Evolutionary conservation across 1,284 basidiomycete species (phyloP), one percentile per base, ranked within the genome.

Genomic region (Kwoniella shivajii): DNA sequence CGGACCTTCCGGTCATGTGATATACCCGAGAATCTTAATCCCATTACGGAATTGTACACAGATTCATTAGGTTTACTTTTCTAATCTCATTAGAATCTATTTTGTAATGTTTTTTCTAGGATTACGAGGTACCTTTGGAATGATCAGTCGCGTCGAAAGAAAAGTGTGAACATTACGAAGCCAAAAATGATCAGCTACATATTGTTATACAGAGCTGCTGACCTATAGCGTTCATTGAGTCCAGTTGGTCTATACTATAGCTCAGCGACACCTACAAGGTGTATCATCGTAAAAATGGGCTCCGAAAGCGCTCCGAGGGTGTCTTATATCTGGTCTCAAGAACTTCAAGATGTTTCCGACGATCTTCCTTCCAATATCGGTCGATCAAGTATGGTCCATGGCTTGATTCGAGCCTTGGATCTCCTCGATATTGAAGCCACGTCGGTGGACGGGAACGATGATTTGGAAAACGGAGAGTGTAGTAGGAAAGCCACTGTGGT

Each of bases 321-420:
- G 6, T 27, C 47, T 4, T 78, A 77, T 49, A 58, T 78, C 33
- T 73, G 73, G 68, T 74, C 71, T 0, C n/a, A 57, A 10, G 49
- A 59, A 9, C 65, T 78, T 2, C 63, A 72, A 59, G 44, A 50
- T 14, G 66, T 66, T 1, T 67, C 66, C 5, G 69, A 78, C 20
- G 79, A 84, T 4, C 82, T 95, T 0, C 93, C 92, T 0, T 89
- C 90, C 1, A 95, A 96, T 72, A 80, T 74, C 50, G 86, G 87
- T 14, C 83, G 93, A n/a, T 92, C 92, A 0, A 72, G 84, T 0
- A 72, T 91, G 5, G 89, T 94, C 1, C 91, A 96, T 69, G 84
- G 85, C 1, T 81, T 95, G 11, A 79, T 86, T 50, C 80, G 80
- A 29, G 76, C 84, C 0, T 81, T 87, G 38, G 84, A 82, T 0